phyloP scores from a whole-genome alignment of 1,284 basidiomycete genomes.

The Fomitopsis schrenkii region DNA sequence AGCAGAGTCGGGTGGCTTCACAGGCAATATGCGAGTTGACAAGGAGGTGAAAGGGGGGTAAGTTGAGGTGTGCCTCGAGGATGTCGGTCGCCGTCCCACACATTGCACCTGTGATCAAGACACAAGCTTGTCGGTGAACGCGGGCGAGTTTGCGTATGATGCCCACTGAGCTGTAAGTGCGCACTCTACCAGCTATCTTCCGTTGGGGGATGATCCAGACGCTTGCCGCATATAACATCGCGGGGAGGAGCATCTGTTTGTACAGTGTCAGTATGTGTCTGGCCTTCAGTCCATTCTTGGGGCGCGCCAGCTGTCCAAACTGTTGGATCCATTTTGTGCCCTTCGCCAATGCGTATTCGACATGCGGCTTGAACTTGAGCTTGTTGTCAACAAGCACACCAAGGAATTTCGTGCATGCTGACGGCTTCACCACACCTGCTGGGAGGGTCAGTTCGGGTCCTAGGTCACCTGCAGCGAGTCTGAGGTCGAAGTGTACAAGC shows the following conservation, averaged over 20 bases:
- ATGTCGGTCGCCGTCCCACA: constrained; percentile 28
- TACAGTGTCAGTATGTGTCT: constrained; percentile 20
- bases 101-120: constrained; percentile 32
- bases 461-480: constrained; percentile 2
- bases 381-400: constrained; percentile 32
- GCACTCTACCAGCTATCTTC: constrained; percentile 3
- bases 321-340: constrained; percentile 19
- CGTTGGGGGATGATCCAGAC: constrained; percentile 28
- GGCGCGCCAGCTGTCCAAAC: constrained; percentile 21
- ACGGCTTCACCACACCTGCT: constrained; percentile 7
- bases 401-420: constrained; percentile 25
- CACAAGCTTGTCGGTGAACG: constrained; percentile 30
- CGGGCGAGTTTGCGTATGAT: constrained; percentile 10
- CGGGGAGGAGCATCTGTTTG: constrained; percentile 26
- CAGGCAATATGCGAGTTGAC: constrained; percentile 24
- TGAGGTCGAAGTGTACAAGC: constrained; percentile 10
- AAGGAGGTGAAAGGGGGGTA: constrained; percentile 27
- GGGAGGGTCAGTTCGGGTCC: constrained; percentile 7
- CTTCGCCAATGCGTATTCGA: constrained; percentile 23
- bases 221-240: constrained; percentile 33
- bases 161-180: constrained; percentile 10
- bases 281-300: constrained; percentile 17
- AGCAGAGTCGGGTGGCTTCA: constrained; percentile 26
- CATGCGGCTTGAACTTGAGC: constrained; percentile 31
- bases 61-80: constrained; percentile 27